Percentiles rank a stretch among this genome's conserved stretches.
phyloP scores from a whole-genome alignment of 495 filamentous ascomycete genomes.

The Podospora pseudoanserina region DNA sequence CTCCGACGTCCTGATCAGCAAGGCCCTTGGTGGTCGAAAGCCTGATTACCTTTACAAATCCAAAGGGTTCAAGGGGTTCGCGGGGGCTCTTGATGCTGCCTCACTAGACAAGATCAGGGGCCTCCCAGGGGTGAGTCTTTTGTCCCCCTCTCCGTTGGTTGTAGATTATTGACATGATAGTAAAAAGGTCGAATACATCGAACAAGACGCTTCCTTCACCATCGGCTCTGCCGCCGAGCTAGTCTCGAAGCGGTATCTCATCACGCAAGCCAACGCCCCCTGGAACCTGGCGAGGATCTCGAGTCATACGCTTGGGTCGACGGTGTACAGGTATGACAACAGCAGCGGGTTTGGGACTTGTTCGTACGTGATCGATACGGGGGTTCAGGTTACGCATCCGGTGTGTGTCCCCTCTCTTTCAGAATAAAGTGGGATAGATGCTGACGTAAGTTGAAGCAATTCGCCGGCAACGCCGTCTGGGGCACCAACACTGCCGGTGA shows the following conservation, averaged over 20 bases:
- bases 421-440: constrained; percentile 17
- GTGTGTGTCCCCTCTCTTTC: constrained; percentile 33
- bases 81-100: neutral
- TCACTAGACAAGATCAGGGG: neutral
- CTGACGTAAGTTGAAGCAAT: constrained; percentile 30
- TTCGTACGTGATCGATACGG: constrained; percentile 57
- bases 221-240: constrained; percentile 21
- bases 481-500: constrained; percentile 28
- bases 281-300: constrained; percentile 59
- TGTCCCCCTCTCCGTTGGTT: neutral
- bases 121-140: neutral
- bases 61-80: constrained; percentile 8
- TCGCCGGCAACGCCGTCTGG: constrained; percentile 50
- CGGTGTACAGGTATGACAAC: constrained; percentile 54
- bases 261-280: constrained; percentile 40
- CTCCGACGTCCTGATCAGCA: neutral
- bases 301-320: constrained; percentile 45
- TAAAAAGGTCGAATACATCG: constrained; percentile 41
- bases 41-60: constrained; percentile 1
- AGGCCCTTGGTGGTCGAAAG: neutral
- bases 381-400: constrained; percentile 48
- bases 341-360: constrained; percentile 51
- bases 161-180: neutral
- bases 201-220: constrained; percentile 41
- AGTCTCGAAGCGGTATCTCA: constrained; percentile 7